Evolutionary conservation across 148 eudicot genomes (phyloP).

Genomic region (Arbutus unedo): DNA sequence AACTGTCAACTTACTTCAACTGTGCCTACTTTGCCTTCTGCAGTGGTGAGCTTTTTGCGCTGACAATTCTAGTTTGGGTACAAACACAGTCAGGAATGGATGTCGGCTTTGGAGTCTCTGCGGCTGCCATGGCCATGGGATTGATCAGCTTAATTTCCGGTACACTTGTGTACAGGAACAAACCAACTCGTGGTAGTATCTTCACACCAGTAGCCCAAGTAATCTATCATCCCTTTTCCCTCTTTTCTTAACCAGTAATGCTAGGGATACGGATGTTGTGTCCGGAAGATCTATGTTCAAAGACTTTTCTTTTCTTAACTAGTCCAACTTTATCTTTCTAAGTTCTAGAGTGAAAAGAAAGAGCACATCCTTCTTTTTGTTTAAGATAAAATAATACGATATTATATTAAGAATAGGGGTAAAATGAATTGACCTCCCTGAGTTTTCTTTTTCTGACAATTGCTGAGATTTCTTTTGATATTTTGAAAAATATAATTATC

Average conservation of each 20-base stretch:
- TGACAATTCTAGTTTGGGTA: constrained; percentile 79
- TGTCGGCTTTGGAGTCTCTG: constrained; percentile 79
- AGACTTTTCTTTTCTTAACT: neutral
- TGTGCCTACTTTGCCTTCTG: constrained; percentile 85
- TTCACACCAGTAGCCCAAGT: constrained; percentile 84
- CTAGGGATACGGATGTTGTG: too few relatives aligned
- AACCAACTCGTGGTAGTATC: constrained; percentile 67
- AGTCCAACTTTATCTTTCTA: neutral
- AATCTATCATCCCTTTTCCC: neutral
- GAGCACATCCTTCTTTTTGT: neutral
- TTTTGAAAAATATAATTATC: too few relatives aligned
- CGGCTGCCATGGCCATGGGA: constrained; percentile 78
- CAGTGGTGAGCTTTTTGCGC: constrained; percentile 68
- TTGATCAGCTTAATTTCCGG: constrained; percentile 63
- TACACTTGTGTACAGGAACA: constrained; percentile 52
- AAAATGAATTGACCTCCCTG: too few relatives aligned
- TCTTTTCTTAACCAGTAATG: neutral
- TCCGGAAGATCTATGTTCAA: too few relatives aligned
- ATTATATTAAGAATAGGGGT: too few relatives aligned
- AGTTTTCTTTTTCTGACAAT: too few relatives aligned
- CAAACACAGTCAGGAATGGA: constrained; percentile 95
- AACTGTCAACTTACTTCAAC: constrained; percentile 76
- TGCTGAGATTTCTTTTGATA: too few relatives aligned
- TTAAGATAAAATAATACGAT: too few relatives aligned
- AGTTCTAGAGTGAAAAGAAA: neutral